These are phyloP conservation scores for Chrysoporthe austroafricana DNA, from an alignment of 2,329 filamentous ascomycete species.

Conservation along the genomic window DNA sequence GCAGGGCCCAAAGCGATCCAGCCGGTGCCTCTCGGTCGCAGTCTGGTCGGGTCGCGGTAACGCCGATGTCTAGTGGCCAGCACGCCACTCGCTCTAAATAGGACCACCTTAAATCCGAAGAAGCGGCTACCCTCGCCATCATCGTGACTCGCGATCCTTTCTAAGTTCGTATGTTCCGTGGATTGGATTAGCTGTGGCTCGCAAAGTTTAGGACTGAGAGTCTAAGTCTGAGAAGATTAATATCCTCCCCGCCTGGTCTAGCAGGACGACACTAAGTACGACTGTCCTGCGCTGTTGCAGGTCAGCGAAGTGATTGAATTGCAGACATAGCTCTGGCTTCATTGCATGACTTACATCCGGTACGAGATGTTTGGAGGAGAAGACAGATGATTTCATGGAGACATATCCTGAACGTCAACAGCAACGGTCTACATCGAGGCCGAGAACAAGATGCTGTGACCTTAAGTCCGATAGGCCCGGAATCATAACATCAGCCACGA, in stretches of 20 bases:
- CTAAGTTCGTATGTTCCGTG: not conserved
- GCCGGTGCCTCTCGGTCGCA: not conserved
- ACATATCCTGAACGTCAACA: not conserved
- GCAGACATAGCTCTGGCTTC: not conserved
- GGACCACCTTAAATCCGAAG: not conserved
- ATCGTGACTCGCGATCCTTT: not conserved
- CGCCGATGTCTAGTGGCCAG: not conserved
- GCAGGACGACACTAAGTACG: not conserved
- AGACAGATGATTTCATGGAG: not conserved
- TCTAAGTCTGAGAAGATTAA: not conserved
- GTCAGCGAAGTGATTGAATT: no score
- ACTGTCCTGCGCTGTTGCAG: not conserved
- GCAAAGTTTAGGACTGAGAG: not conserved
- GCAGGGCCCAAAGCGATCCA: not conserved
- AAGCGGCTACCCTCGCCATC: no score
- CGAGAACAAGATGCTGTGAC: not conserved
- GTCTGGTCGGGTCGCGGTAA: not conserved
- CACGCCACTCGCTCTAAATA: not conserved
- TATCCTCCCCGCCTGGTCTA: not conserved
- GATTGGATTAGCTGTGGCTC: not conserved
- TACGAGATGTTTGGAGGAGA: not conserved
- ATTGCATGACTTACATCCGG: not conserved
- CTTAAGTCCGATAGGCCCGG: slow-evolving; percentile 16
- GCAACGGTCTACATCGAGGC: not conserved
- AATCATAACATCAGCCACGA: not conserved